Percentiles rank a stretch among this genome's conserved stretches.
Conservation (phyloP, 2,329 filamentous ascomycete species). For the Alternaria incomplexa region DNA sequence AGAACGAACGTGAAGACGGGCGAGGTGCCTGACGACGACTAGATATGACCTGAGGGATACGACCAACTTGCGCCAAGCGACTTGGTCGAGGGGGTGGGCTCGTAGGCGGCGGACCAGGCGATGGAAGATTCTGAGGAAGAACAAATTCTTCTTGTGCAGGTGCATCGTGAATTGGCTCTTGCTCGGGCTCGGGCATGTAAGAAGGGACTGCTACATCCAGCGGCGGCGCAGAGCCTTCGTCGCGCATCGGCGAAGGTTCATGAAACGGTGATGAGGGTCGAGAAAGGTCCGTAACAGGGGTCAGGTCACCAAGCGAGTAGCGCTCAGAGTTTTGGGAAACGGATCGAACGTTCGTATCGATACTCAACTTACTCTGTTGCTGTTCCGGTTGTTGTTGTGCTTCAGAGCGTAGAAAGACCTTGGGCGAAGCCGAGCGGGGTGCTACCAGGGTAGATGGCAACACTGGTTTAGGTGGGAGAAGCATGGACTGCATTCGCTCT, state of each 20-base stretch:
- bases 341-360: constrained; percentile 29
- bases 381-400: constrained; percentile 16
- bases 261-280: constrained; percentile 36
- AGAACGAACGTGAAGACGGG: constrained; percentile 80
- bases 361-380: constrained; percentile 20
- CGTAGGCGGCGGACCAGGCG: constrained; percentile 32
- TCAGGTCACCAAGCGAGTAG: constrained; percentile 34
- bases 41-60: constrained; percentile 82
- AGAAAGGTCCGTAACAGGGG: constrained; percentile 45
- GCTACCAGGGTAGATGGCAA: constrained; percentile 35
- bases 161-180: not conserved
- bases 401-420: constrained; percentile 40
- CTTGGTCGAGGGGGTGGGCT: constrained; percentile 58
- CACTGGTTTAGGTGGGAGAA: constrained; percentile 46
- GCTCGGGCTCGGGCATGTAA: not conserved
- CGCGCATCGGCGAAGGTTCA: constrained; percentile 21
- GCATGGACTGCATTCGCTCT: constrained; percentile 47
- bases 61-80: constrained; percentile 79
- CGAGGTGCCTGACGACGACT: constrained; percentile 67
- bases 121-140: constrained; percentile 23
- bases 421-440: constrained; percentile 45
- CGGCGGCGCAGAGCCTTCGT: constrained; percentile 4
- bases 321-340: constrained; percentile 12
- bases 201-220: not conserved
- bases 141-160: constrained; percentile 6